Evolutionary conservation across 495 filamentous ascomycete species (phyloP), one percentile per base, ranked within the genome.

Genomic region (Darksidea phi): DNA sequence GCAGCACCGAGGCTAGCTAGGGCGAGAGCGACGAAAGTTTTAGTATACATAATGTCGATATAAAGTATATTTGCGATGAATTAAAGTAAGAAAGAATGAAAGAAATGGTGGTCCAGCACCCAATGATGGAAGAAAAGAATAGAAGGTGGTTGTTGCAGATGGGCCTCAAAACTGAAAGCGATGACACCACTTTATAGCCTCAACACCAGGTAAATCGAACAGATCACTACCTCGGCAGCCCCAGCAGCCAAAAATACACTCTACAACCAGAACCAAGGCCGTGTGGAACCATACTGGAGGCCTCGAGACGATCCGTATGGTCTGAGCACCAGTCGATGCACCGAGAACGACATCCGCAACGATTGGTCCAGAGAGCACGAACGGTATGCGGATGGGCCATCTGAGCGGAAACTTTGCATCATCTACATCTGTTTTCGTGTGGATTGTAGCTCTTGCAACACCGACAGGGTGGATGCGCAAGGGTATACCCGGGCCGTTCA

Each of bases 11-110:
- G 45, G 51, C 56, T 45, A 20, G 43, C 21, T 15, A 66, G 7
- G 20, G 52, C 21, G n/a, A 50, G 42, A 0, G 28, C 10, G 37
- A 66, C 24, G 52, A 66, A 43, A 15, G 63, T 20, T 18, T 60
- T 55, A 2, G 23, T 60, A 25, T 66, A 49, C 63, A 66, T 66
- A 21, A 4, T 57, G 59, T 42, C 6, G 24, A n/a, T 48, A 37
- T 2, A 26, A 38, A 20, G 28, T 24, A 32, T 10, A 32, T 23
- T 21, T 26, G 6, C 17, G 23, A 6, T 12, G 18, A 11, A 37
- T 25, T 2, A 10, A 48, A 24, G 18, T 4, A 20, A 23, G 17
- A 43, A 26, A 43, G 38, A 56, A 42, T 13, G 10, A 24, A 37
- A 57, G 15, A 36, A 18, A 37, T 18, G 57, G 48, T 51, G 47